Percentiles rank a stretch among this genome's conserved stretches.
phyloP scores from a whole-genome alignment of 352 stramenopile genomes.

The Pythium pectinolyticum region DNA sequence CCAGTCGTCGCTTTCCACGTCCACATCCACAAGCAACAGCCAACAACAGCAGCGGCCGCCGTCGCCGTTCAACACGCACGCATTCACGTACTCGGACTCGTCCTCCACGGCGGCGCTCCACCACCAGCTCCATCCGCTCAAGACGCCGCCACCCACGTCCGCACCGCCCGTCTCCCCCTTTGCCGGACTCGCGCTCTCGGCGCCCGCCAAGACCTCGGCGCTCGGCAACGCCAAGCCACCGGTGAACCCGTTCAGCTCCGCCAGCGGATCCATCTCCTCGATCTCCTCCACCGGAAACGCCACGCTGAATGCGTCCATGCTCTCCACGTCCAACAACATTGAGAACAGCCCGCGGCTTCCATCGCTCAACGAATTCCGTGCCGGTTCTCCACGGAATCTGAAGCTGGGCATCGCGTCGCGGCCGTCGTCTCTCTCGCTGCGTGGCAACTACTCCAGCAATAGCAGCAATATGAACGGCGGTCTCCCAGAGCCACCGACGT shows the following conservation, averaged over 20 bases:
- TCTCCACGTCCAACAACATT: slow-evolving; percentile 30
- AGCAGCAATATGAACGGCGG: too few relatives aligned
- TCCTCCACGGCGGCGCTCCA: slow-evolving; percentile 38
- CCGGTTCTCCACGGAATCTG: slow-evolving; percentile 57
- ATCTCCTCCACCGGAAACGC: neutral
- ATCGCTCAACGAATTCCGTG: slow-evolving; percentile 70
- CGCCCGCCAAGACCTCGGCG: slow-evolving; percentile 51
- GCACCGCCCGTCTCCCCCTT: slow-evolving; percentile 69
- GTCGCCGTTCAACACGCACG: slow-evolving; percentile 35
- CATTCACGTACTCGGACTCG: slow-evolving; percentile 64
- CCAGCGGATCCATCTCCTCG: slow-evolving; percentile 29
- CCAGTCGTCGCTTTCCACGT: slow-evolving; percentile 18
- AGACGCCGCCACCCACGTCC: slow-evolving; percentile 54
- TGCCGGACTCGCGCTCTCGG: slow-evolving; percentile 67
- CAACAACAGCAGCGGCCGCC: too few relatives aligned
- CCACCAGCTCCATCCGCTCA: slow-evolving; percentile 29
- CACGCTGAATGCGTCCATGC: too few relatives aligned
- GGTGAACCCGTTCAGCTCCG: slow-evolving; percentile 53
- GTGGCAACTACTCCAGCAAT: too few relatives aligned
- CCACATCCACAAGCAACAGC: slow-evolving; percentile 12
- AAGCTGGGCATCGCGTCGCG: slow-evolving; percentile 61
- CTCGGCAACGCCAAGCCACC: slow-evolving; percentile 35
- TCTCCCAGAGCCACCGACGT: slow-evolving; percentile 55
- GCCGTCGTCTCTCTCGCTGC: slow-evolving; percentile 57
- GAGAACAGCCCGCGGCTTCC: slow-evolving; percentile 67